Evolutionary conservation across 495 filamentous ascomycete species (phyloP).

Genomic region (Venustampulla echinocandica): DNA sequence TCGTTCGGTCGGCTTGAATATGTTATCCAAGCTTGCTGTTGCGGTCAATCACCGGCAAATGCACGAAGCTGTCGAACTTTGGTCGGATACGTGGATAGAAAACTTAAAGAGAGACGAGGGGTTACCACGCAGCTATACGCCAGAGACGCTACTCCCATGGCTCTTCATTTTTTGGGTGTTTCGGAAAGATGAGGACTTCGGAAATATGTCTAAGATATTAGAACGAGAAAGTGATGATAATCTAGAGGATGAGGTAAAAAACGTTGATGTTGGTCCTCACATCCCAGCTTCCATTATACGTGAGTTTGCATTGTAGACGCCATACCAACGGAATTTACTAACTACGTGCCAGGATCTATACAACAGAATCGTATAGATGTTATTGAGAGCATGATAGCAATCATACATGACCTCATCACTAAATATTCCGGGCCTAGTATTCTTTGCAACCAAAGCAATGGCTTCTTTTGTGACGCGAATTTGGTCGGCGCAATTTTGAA

Average conservation of each 20-base stretch:
- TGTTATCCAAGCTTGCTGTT: conserved; percentile 5
- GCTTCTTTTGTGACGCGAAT: conserved; percentile 12
- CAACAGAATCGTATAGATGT: neutral
- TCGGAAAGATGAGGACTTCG: conserved; percentile 2
- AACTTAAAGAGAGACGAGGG: conserved; percentile 4
- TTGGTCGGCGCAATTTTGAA: conserved; percentile 15
- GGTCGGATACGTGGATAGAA: conserved; percentile 13
- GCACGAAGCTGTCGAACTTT: conserved; percentile 2
- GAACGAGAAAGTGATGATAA: conserved; percentile 9
- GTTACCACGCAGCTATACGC: neutral
- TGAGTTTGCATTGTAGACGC: neutral
- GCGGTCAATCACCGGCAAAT: conserved; percentile 5
- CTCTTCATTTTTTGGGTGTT: conserved; percentile 7
- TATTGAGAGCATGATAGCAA: neutral
- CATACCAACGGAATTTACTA: neutral
- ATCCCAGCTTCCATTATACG: conserved; percentile 8
- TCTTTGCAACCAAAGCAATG: neutral
- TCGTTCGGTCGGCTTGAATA: conserved; percentile 4
- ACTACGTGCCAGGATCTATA: conserved; percentile 1
- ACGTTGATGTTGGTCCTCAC: no score
- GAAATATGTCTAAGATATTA: conserved; percentile 3
- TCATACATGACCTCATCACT: conserved; percentile 2
- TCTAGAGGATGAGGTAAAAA: neutral
- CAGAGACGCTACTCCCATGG: neutral
- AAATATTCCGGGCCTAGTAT: conserved; percentile 1